Evolutionary conservation across 2,329 filamentous ascomycete genomes (phyloP).

Genomic region (Penicillium sp.): DNA sequence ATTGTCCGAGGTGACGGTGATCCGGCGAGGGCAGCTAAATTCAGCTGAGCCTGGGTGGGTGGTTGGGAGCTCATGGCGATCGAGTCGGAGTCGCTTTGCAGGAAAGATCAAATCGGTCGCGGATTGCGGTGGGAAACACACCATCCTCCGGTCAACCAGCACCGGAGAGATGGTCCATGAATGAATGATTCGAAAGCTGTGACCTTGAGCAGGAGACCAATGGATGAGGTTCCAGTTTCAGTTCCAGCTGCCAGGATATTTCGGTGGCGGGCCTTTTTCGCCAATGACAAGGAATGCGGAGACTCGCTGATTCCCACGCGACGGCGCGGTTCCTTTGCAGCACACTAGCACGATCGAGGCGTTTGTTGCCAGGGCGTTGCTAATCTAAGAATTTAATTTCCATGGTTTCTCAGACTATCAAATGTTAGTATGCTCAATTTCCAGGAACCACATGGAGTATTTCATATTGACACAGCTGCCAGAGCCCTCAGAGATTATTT

Average conservation of each 20-base stretch:
- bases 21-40: slow-evolving; percentile 33
- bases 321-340: slow-evolving; percentile 13
- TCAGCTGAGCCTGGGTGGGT: slow-evolving; percentile 31
- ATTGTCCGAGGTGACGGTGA: slow-evolving; percentile 57
- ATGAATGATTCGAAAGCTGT: background rate
- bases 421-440: background rate
- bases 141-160: slow-evolving; percentile 29
- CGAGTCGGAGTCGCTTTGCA: background rate
- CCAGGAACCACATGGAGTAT: background rate
- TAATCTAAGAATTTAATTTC: slow-evolving; percentile 8
- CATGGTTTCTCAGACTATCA: background rate
- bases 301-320: slow-evolving; percentile 23
- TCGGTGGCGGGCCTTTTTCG: slow-evolving; percentile 23
- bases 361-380: slow-evolving; percentile 11
- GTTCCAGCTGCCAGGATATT: slow-evolving; percentile 8
- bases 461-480: slow-evolving; percentile 15
- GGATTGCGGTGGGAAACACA: slow-evolving; percentile 21
- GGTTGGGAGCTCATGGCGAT: slow-evolving; percentile 25
- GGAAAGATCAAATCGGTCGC: background rate
- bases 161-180: slow-evolving; percentile 17
- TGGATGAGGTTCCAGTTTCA: background rate
- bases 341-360: slow-evolving; percentile 8
- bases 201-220: background rate
- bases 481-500: slow-evolving; percentile 14
- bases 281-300: slow-evolving; percentile 29